Percentiles rank a stretch among this genome's conserved stretches.
These are phyloP conservation scores for Mortierella sp. DNA, from an alignment of 371 early-diverging fungal genomes.

Conservation along the genomic window DNA sequence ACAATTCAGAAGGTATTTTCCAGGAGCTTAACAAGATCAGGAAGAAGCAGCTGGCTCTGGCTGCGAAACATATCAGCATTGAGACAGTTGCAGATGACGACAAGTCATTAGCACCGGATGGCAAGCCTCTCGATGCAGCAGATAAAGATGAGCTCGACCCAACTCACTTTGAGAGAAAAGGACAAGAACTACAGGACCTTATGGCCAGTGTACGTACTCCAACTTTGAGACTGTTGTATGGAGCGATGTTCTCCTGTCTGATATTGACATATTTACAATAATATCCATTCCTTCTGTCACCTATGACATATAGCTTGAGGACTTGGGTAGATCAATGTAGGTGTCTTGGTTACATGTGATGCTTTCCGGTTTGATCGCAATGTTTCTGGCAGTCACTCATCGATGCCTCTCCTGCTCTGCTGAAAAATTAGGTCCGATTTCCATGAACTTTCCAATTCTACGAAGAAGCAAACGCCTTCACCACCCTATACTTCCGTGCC, in stretches of 20 bases:
- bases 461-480: slow-evolving; percentile 31
- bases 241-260: no score
- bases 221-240: not conserved
- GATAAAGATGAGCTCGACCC: slow-evolving; percentile 53
- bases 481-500: slow-evolving; percentile 9
- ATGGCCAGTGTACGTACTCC: slow-evolving; percentile 45
- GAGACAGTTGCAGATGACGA: slow-evolving; percentile 52
- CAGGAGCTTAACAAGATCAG: slow-evolving; percentile 54
- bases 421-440: slow-evolving; percentile 44
- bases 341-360: not conserved
- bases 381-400: not conserved
- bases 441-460: slow-evolving; percentile 50
- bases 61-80: slow-evolving; percentile 54
- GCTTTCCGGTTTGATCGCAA: not conserved
- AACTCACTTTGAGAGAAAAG: slow-evolving; percentile 38
- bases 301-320: slow-evolving; percentile 30
- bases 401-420: not conserved
- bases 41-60: slow-evolving; percentile 47
- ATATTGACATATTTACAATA: not conserved
- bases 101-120: slow-evolving; percentile 47
- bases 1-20: slow-evolving; percentile 54
- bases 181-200: slow-evolving; percentile 48
- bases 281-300: not conserved
- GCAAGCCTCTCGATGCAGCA: slow-evolving; percentile 47
- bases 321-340: slow-evolving; percentile 52